Evolutionary conservation across 2,329 filamentous ascomycete species (phyloP).

Genomic region (Lomentospora prolificans): DNA sequence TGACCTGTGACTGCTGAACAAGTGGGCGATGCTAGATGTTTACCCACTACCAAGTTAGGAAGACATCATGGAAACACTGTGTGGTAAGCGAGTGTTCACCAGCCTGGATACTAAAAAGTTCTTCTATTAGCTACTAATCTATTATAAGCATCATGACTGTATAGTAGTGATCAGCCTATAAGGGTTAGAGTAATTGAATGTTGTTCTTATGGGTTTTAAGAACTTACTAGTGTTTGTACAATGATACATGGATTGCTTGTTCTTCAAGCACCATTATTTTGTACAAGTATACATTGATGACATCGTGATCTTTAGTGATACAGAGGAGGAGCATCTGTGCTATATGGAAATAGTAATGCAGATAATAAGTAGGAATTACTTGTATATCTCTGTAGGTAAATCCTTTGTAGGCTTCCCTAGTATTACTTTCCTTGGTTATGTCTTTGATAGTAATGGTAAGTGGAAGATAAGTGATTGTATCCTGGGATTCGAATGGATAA

Average conservation of each 20-base stretch:
- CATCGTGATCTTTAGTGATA: neutral
- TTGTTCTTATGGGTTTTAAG: conserved; percentile 4
- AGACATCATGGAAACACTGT: neutral
- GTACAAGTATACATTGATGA: neutral
- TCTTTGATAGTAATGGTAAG: neutral
- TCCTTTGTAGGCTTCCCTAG: neutral
- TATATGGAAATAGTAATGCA: neutral
- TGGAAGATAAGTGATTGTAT: conserved; percentile 4
- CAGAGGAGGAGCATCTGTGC: neutral
- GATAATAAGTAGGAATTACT: neutral
- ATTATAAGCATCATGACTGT: too few relatives aligned
- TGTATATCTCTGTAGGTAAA: neutral
- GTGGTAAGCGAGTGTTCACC: neutral
- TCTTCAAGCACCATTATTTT: conserved; percentile 10
- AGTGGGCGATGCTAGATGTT: neutral
- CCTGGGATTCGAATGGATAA: neutral
- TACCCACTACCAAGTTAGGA: neutral
- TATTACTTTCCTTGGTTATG: too few relatives aligned
- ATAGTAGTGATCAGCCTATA: too few relatives aligned
- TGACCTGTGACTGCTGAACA: neutral
- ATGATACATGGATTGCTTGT: conserved; percentile 8
- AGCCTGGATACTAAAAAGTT: neutral
- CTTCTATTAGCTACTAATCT: too few relatives aligned
- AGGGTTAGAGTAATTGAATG: neutral
- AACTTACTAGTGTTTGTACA: conserved; percentile 7